Conservation (phyloP, 495 filamentous ascomycete species). For the Aspergillus kassunensis region DNA sequence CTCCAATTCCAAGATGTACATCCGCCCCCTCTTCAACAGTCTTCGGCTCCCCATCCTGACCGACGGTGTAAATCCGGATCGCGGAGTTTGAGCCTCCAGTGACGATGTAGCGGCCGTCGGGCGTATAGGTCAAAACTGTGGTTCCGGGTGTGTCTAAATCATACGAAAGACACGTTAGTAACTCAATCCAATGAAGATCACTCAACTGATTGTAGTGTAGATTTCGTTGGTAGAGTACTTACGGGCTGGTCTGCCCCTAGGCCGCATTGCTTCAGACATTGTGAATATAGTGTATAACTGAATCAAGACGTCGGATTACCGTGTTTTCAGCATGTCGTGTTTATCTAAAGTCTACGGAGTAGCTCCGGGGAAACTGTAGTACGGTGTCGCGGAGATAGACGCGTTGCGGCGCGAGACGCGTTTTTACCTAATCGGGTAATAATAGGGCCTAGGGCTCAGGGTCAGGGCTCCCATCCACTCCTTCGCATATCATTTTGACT, state of each 20-base stretch:
- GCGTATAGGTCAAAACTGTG: constrained; percentile 64
- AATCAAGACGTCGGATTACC: neutral
- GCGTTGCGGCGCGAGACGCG: constrained; percentile 24
- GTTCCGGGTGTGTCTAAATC: constrained; percentile 61
- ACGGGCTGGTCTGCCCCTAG: constrained; percentile 45
- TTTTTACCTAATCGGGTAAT: constrained; percentile 26
- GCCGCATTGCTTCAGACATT: constrained; percentile 42
- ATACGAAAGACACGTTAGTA: constrained; percentile 13
- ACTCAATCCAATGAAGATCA: no score
- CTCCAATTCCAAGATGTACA: constrained; percentile 70
- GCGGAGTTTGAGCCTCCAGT: constrained; percentile 89
- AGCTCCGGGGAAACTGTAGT: no score
- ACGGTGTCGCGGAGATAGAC: no score
- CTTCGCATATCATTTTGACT: neutral
- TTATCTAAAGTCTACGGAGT: neutral
- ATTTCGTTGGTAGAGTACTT: constrained; percentile 21
- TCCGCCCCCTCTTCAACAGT: constrained; percentile 87
- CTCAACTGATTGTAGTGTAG: no score
- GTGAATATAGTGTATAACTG: neutral
- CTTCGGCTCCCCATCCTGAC: constrained; percentile 82
- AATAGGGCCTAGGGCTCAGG: constrained; percentile 40
- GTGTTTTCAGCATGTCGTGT: constrained; percentile 7
- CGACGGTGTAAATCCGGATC: constrained; percentile 85
- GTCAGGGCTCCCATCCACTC: constrained; percentile 14
- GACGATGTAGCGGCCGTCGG: constrained; percentile 64